Conservation (phyloP, 1,139 yeast genomes). For the Yamadazyma blattariae region DNA sequence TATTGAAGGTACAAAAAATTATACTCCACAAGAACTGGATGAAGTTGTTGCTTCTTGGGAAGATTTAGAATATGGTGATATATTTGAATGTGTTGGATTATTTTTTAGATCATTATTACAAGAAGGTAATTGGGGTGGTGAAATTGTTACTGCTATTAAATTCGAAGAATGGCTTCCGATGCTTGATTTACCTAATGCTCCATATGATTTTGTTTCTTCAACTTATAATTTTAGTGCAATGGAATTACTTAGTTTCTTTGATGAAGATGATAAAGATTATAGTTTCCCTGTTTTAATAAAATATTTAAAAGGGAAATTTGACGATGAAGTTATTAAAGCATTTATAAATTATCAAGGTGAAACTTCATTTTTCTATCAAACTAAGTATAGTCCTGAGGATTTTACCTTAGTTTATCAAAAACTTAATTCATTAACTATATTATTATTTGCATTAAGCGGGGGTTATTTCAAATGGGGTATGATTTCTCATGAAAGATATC, state of each 20-base stretch:
- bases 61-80: slow-evolving; percentile 34
- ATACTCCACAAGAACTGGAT: slow-evolving; percentile 35
- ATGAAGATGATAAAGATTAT: slow-evolving; percentile 52
- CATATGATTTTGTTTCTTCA: slow-evolving; percentile 60
- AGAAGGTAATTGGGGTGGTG: slow-evolving; percentile 50
- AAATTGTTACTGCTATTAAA: slow-evolving; percentile 36
- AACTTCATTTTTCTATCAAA: slow-evolving; percentile 26
- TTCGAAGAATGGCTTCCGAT: slow-evolving; percentile 45
- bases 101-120: slow-evolving; percentile 48
- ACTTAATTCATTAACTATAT: slow-evolving; percentile 31
- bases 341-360: slow-evolving; percentile 18
- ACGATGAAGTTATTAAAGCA: slow-evolving; percentile 14
- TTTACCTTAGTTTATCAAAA: slow-evolving; percentile 33
- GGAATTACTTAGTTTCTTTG: slow-evolving; percentile 54
- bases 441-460: slow-evolving; percentile 45
- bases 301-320: slow-evolving; percentile 14
- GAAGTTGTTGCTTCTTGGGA: slow-evolving; percentile 57
- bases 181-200: slow-evolving; percentile 46
- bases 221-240: slow-evolving; percentile 52
- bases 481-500: slow-evolving; percentile 47
- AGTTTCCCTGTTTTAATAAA: slow-evolving; percentile 34
- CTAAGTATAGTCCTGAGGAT: slow-evolving; percentile 23
- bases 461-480: slow-evolving; percentile 53
- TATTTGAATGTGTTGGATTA: slow-evolving; percentile 46
- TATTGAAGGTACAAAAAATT: slow-evolving; percentile 42